Evolutionary conservation across 192 early-diverging fungal genomes (phyloP).

Genomic region (Funneliformis mosseae): DNA sequence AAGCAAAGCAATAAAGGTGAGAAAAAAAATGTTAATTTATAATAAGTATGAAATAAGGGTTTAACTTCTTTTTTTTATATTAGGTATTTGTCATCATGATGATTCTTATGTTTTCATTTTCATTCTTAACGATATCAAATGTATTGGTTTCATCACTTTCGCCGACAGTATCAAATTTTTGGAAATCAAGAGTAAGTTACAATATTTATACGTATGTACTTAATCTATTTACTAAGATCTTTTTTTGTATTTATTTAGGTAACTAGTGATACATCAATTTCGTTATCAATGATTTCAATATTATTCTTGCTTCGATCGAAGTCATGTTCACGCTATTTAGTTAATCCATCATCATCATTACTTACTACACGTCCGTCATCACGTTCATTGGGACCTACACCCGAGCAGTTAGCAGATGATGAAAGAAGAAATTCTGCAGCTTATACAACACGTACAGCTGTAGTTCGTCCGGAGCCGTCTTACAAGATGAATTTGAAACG

Average conservation of each 20-base stretch:
- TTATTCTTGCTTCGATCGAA: constrained; percentile 5
- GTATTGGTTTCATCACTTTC: neutral
- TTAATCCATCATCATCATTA: neutral
- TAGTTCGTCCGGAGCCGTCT: neutral
- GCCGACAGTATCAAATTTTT: constrained; percentile 12
- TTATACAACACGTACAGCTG: constrained; percentile 7
- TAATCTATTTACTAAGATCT: neutral
- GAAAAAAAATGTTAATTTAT: too few relatives aligned
- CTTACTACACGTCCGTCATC: neutral
- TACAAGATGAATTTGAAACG: neutral
- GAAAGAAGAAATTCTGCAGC: constrained; percentile 12
- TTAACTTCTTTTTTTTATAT: neutral
- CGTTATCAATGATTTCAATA: neutral
- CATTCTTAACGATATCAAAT: neutral
- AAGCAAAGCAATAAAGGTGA: neutral
- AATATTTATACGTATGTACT: neutral
- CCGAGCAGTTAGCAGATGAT: constrained; percentile 3
- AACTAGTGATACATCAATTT: neutral
- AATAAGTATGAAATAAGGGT: too few relatives aligned
- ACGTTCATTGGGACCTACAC: neutral
- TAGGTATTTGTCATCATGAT: neutral
- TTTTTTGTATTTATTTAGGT: neutral
- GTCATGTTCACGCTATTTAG: constrained; percentile 1
- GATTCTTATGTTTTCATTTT: constrained; percentile 13
- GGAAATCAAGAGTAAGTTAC: constrained; percentile 1